Evolutionary conservation across 1,284 basidiomycete genomes (phyloP).

Genomic region (Apiotrichum sp.): DNA sequence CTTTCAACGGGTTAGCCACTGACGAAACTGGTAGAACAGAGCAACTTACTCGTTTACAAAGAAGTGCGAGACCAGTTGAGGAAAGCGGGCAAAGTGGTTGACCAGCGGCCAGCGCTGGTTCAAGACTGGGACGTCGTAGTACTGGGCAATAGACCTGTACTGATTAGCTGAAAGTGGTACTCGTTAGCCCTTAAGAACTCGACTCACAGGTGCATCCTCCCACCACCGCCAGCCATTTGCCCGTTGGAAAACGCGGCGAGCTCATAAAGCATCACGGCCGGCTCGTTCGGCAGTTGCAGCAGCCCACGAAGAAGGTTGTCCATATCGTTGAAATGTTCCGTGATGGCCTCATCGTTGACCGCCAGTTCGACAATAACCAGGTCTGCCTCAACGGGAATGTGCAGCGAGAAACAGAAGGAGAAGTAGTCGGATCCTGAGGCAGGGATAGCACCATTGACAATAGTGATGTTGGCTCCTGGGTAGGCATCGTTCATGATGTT

Average conservation of each 20-base stretch:
- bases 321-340: slow-evolving; percentile 44
- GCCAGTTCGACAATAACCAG: slow-evolving; percentile 43
- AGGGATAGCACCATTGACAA: slow-evolving; percentile 36
- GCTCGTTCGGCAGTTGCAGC: slow-evolving; percentile 32
- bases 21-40: no score
- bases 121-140: slow-evolving; percentile 38
- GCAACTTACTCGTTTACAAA: slow-evolving; percentile 38
- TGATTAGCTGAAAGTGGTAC: background rate
- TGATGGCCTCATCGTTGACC: slow-evolving; percentile 44
- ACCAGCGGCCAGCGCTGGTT: slow-evolving; percentile 40
- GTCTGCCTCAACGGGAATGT: slow-evolving; percentile 37
- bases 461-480: slow-evolving; percentile 20
- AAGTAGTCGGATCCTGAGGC: slow-evolving; percentile 47
- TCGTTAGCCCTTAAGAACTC: background rate
- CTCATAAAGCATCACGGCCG: slow-evolving; percentile 42
- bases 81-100: slow-evolving; percentile 42
- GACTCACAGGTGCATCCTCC: slow-evolving; percentile 43
- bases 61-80: slow-evolving; percentile 38
- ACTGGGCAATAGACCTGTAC: slow-evolving; percentile 8
- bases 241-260: slow-evolving; percentile 40
- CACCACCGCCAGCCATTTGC: slow-evolving; percentile 45
- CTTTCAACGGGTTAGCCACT: no score
- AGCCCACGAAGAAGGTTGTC: slow-evolving; percentile 44
- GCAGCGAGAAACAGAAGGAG: slow-evolving; percentile 44
- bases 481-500: slow-evolving; percentile 35